phyloP scores from a whole-genome alignment of 257 asterid species.

The Agastache rugosa region DNA sequence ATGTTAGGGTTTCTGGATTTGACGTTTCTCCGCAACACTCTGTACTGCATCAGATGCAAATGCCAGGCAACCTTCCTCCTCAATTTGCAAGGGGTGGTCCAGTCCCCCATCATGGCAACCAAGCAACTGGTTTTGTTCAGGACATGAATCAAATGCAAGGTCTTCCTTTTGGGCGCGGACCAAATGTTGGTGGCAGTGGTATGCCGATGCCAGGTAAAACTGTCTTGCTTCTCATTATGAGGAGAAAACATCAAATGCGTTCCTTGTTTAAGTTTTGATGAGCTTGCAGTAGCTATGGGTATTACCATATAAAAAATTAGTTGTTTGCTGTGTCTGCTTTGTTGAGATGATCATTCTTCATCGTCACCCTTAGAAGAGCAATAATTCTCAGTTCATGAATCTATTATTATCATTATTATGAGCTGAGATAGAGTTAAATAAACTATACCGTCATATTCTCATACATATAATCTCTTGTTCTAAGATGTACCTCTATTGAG shows the following conservation, averaged over 20 bases:
- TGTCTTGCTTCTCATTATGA: constrained; percentile 12
- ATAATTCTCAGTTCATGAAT: too few species aligned
- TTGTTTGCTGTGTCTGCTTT: too few species aligned
- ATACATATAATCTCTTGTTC: neutral
- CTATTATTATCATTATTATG: too few species aligned
- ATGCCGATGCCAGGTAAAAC: constrained; percentile 69
- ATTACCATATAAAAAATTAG: too few species aligned
- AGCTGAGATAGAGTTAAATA: too few species aligned
- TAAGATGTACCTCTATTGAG: neutral
- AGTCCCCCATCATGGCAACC: constrained; percentile 58
- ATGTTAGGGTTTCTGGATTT: constrained; percentile 59
- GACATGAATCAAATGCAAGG: constrained; percentile 67
- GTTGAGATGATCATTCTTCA: too few species aligned
- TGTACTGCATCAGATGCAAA: constrained; percentile 69
- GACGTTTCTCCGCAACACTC: constrained; percentile 64
- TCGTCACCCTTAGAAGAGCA: too few species aligned
- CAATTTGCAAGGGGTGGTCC: constrained; percentile 59
- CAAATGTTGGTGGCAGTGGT: constrained; percentile 56
- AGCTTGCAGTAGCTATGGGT: constrained; percentile 20
- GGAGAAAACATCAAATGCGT: neutral
- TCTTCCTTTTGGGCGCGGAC: constrained; percentile 60
- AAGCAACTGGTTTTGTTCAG: constrained; percentile 55
- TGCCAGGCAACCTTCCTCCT: constrained; percentile 59
- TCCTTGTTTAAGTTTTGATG: constrained; percentile 1
- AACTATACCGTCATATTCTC: neutral